Base-by-base conservation (phyloP, 306 rosid genomes). In the Castanea sativa region DNA sequence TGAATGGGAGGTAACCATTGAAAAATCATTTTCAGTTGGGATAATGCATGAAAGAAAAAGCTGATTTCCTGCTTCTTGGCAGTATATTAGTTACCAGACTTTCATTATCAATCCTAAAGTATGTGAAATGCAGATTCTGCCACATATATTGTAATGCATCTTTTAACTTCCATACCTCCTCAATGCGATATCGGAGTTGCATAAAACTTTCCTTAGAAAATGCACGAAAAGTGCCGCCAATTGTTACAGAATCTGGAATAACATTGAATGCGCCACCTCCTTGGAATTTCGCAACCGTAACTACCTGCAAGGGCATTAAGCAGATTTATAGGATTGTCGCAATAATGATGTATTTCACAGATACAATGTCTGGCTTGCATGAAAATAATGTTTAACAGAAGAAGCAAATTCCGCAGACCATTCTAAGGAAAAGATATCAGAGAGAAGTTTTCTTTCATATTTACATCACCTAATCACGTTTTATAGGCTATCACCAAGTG, bases 261-360 rank as follows among this genome's bases (percentile, higher is more conserved):
- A 95, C 93, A 77, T 95, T 95, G 83, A 93, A 89, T 23, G 98
- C 97, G 55, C 86, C 93, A 78, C 93, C 99, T 80, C 99, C 96
- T 77, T 90, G 86, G 78, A 95, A 88, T 76, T 82, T 91, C n/a
- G 88, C 88, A 12, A 91, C 89, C 0, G 99, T 89, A 77, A 95
- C 89, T 43, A 93, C 98, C 98, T 95, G 84, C 67, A 82, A 13
- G 69, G 76, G 65, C 49, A 64, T 41, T 72, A 55, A 85, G 85
- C 55, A 87, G 78, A 71, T 59, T 74, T 6, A 55, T 69, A 51
- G 51, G 68, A 77, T 64, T 59, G 57, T 27, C 43, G 77, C 63
- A 43, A 77, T 19, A 76, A 75, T 33, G 70, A 65, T 35, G 80
- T 20, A 65, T 76, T 29, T 69, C 38, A 23, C 10, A 81, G 56